phyloP scores from a whole-genome alignment of 1,139 yeast species.

The Sugiyamaella japonica region DNA sequence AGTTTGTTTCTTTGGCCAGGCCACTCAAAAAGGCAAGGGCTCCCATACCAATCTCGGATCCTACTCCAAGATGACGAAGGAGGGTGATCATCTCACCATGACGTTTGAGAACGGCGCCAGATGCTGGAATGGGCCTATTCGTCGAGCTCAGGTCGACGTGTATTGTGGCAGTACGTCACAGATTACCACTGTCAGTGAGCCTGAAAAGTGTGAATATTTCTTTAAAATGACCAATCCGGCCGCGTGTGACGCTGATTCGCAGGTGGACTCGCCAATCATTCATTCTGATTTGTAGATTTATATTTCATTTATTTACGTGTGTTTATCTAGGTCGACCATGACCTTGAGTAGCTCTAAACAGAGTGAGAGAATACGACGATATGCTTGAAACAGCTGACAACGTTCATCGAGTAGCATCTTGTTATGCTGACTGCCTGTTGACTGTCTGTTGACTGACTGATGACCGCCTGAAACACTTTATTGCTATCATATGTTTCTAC shows the following conservation, averaged over 20 bases:
- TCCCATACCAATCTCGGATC: conserved; percentile 57
- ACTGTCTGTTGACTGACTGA: too few species aligned
- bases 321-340: neutral
- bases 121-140: conserved; percentile 94
- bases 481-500: too few species aligned
- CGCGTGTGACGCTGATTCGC: conserved; percentile 51
- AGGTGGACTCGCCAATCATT: conserved; percentile 9
- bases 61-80: conserved; percentile 33
- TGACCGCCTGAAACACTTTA: too few species aligned
- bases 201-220: conserved; percentile 80
- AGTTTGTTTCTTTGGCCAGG: conserved; percentile 57
- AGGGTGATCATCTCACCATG: conserved; percentile 29
- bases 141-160: conserved; percentile 66
- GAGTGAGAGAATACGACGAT: too few species aligned
- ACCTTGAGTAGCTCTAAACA: too few species aligned
- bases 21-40: conserved; percentile 56
- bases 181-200: conserved; percentile 72
- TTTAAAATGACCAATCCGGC: conserved; percentile 67
- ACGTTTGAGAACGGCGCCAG: conserved; percentile 65
- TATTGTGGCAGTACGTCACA: conserved; percentile 64
- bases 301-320: neutral
- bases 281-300: conserved; percentile 19
- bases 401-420: too few species aligned
- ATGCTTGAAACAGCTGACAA: too few species aligned
- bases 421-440: too few species aligned